phyloP scores from a whole-genome alignment of 2,329 filamentous ascomycete species.

The Niveomyces coronatus region DNA sequence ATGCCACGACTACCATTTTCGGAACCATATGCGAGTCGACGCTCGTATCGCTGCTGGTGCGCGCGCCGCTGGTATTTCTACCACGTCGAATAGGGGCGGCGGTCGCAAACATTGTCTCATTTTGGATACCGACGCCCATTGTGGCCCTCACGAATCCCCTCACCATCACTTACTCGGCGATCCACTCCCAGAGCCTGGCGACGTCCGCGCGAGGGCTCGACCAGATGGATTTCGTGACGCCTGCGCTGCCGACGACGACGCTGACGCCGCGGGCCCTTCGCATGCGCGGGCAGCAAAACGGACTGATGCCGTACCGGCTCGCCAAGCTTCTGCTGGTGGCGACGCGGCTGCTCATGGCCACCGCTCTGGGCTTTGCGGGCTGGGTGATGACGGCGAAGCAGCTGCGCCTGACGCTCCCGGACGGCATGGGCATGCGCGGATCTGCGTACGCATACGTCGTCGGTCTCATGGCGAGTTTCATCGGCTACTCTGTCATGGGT shows the following conservation, averaged over 20 bases:
- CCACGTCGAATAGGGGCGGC: conserved; percentile 57
- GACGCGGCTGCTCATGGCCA: conserved; percentile 82
- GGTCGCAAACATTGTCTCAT: conserved; percentile 64
- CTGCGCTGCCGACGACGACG: conserved; percentile 63
- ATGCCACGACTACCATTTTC: conserved; percentile 78
- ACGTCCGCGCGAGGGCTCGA: conserved; percentile 69
- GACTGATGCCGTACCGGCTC: conserved; percentile 77
- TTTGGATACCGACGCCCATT: conserved; percentile 75
- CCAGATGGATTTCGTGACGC: conserved; percentile 71
- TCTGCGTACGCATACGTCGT: conserved; percentile 93
- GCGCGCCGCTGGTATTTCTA: conserved; percentile 75
- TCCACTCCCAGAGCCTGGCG: conserved; percentile 77
- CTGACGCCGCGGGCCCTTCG: conserved; percentile 46
- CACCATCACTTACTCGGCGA: conserved; percentile 84
- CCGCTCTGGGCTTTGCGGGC: conserved; percentile 84
- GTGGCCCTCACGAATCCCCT: conserved; percentile 82
- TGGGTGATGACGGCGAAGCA: conserved; percentile 89
- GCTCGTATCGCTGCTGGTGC: conserved; percentile 66
- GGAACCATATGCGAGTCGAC: conserved; percentile 88
- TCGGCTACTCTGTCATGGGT: conserved; percentile 87
- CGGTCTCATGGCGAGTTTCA: conserved; percentile 82
- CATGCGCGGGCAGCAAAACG: conserved; percentile 31
- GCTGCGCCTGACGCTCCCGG: conserved; percentile 50
- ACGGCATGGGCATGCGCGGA: conserved; percentile 50
- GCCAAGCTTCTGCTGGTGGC: conserved; percentile 88